phyloP scores from a whole-genome alignment of 1,139 yeast species.

The Yamadazyma sp. region DNA sequence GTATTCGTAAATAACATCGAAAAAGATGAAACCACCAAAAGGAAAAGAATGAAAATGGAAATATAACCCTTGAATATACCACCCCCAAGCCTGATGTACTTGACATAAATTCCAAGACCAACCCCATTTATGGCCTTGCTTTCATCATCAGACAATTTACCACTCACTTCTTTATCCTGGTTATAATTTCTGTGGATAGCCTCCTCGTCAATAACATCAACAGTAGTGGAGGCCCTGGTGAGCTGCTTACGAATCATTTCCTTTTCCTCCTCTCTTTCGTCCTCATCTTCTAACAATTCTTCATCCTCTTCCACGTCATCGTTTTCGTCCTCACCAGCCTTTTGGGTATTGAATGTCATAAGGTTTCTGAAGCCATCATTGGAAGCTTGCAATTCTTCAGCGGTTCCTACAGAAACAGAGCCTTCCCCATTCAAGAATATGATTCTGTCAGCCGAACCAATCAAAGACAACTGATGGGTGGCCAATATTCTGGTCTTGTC shows the following conservation, averaged over 20 bases:
- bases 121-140: slow-evolving; percentile 41
- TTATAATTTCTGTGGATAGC: slow-evolving; percentile 16
- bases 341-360: slow-evolving; percentile 21
- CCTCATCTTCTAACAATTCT: slow-evolving; percentile 21
- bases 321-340: slow-evolving; percentile 21
- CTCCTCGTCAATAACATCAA: slow-evolving; percentile 20
- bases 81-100: slow-evolving; percentile 59
- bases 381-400: slow-evolving; percentile 33
- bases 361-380: slow-evolving; percentile 21
- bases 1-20: slow-evolving; percentile 66
- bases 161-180: slow-evolving; percentile 21
- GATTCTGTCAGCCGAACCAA: slow-evolving; percentile 41
- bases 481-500: slow-evolving; percentile 45
- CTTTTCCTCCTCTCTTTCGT: slow-evolving; percentile 18
- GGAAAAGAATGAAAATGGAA: slow-evolving; percentile 11
- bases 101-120: slow-evolving; percentile 26
- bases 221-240: slow-evolving; percentile 13
- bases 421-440: slow-evolving; percentile 44
- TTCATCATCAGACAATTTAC: slow-evolving; percentile 32
- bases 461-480: slow-evolving; percentile 47
- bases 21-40: slow-evolving; percentile 51
- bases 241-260: slow-evolving; percentile 14
- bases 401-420: slow-evolving; percentile 34
- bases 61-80: slow-evolving; percentile 34
- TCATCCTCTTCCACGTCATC: slow-evolving; percentile 21